Evolutionary conservation across 2,329 filamentous ascomycete species (phyloP).

Genomic region (Coniochaeta sp.): DNA sequence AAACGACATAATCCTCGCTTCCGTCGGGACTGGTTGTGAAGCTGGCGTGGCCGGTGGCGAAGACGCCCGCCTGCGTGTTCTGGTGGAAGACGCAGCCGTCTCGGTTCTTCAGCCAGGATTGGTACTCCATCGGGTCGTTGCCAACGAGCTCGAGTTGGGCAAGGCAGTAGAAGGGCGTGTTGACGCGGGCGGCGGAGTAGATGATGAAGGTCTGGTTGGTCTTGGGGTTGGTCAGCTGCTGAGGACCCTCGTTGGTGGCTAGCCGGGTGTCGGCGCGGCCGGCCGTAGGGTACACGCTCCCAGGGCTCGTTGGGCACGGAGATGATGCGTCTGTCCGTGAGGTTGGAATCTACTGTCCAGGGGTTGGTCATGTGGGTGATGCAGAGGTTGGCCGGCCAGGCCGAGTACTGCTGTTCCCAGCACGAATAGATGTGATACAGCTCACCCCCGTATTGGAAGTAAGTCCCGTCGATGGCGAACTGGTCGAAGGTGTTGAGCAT

Average conservation of each 20-base stretch:
- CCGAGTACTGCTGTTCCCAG: constrained; percentile 25
- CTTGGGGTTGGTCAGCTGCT: constrained; percentile 27
- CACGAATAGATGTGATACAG: constrained; percentile 29
- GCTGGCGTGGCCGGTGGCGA: constrained; percentile 26
- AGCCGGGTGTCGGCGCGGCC: constrained; percentile 22
- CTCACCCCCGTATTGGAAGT: constrained; percentile 21
- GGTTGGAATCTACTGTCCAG: constrained; percentile 24
- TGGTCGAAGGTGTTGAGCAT: constrained; percentile 27
- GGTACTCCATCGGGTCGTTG: constrained; percentile 27
- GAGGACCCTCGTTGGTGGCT: constrained; percentile 27
- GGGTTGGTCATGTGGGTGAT: constrained; percentile 27
- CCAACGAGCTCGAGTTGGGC: constrained; percentile 27
- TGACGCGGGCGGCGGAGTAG: constrained; percentile 28
- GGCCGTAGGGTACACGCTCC: constrained; percentile 27
- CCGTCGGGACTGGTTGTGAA: constrained; percentile 26
- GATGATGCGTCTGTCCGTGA: constrained; percentile 24
- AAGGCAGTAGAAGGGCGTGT: constrained; percentile 28
- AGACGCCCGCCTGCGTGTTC: constrained; percentile 23
- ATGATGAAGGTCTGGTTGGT: constrained; percentile 28
- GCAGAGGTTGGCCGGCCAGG: constrained; percentile 28
- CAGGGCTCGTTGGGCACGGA: constrained; percentile 25
- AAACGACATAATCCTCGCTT: constrained; percentile 25
- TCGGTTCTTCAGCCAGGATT: constrained; percentile 25
- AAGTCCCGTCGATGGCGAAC: constrained; percentile 29
- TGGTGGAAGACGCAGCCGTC: constrained; percentile 28